Evolutionary conservation across 192 early-diverging fungal species (phyloP).

Genomic region (Piromyces sp.): DNA sequence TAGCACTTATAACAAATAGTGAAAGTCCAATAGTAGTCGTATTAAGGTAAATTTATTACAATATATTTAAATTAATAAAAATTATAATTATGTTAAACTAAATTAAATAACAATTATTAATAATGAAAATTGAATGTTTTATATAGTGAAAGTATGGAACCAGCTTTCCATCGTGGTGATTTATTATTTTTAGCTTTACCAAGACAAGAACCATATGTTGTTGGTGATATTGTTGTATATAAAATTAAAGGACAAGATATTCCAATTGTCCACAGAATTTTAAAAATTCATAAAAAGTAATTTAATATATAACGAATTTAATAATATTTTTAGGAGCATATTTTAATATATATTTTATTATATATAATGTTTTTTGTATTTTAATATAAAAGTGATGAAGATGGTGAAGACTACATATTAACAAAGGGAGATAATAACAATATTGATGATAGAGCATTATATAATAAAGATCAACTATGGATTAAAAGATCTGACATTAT

Average conservation of each 20-base stretch:
- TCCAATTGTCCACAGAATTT: conserved; percentile 94
- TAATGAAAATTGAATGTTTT: too few relatives aligned
- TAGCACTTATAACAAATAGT: conserved; percentile 69
- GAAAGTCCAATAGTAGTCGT: conserved; percentile 97
- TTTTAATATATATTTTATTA: too few relatives aligned
- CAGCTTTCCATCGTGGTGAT: conserved; percentile 86
- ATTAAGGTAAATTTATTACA: conserved; percentile 36
- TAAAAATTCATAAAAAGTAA: conserved; percentile 77
- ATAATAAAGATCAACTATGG: conserved; percentile 15
- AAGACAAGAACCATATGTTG: conserved; percentile 44
- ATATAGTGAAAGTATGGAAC: conserved; percentile 83
- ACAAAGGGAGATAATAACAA: conserved; percentile 97
- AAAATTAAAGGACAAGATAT: conserved; percentile 73
- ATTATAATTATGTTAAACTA: too few relatives aligned
- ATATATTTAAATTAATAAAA: too few relatives aligned
- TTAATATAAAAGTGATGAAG: neutral
- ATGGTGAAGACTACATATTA: conserved; percentile 60
- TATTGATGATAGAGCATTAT: conserved; percentile 78
- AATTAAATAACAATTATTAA: too few relatives aligned
- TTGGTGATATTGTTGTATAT: conserved; percentile 91
- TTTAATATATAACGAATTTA: too few relatives aligned
- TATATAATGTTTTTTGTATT: too few relatives aligned
- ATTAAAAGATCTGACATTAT: neutral
- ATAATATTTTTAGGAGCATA: too few relatives aligned
- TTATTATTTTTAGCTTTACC: conserved; percentile 59